phyloP scores from a whole-genome alignment of 352 stramenopile genomes.

The Blastocystis sp. region DNA sequence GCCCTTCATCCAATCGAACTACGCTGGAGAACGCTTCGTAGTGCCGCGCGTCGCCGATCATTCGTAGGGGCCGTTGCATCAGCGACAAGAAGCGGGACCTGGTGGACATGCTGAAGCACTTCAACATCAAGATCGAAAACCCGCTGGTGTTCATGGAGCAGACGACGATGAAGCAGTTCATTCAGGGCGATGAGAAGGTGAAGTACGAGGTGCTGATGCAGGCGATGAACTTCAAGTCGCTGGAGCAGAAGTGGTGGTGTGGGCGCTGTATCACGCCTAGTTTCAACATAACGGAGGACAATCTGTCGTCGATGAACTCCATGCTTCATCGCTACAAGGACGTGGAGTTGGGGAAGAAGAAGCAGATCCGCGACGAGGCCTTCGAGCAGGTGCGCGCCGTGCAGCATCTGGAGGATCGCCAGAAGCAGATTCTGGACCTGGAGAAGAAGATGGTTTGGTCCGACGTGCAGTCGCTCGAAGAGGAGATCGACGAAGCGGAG shows the following conservation, averaged over 20 bases:
- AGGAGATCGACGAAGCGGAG: neutral
- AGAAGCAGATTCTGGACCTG: constrained; percentile 15
- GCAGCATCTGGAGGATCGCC: neutral
- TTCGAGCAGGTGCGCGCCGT: neutral
- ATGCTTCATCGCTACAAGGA: constrained; percentile 28
- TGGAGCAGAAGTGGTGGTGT: constrained; percentile 6
- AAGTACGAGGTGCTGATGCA: constrained; percentile 64
- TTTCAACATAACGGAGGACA: constrained; percentile 4
- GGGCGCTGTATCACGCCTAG: neutral
- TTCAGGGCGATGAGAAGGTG: constrained; percentile 54
- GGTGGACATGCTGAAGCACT: constrained; percentile 33
- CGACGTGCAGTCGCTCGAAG: neutral
- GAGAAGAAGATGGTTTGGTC: neutral
- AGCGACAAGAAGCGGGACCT: neutral
- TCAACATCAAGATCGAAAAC: constrained; percentile 66
- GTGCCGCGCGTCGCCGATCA: neutral
- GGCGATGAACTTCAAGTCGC: constrained; percentile 48
- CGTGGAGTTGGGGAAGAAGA: constrained; percentile 37
- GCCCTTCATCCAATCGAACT: neutral
- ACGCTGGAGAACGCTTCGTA: neutral
- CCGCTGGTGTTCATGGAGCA: constrained; percentile 67
- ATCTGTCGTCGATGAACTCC: constrained; percentile 14
- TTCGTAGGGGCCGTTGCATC: neutral
- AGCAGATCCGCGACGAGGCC: neutral
- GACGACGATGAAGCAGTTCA: constrained; percentile 65